phyloP scores from a whole-genome alignment of 257 asterid species.

The Gynochthodes officinalis region DNA sequence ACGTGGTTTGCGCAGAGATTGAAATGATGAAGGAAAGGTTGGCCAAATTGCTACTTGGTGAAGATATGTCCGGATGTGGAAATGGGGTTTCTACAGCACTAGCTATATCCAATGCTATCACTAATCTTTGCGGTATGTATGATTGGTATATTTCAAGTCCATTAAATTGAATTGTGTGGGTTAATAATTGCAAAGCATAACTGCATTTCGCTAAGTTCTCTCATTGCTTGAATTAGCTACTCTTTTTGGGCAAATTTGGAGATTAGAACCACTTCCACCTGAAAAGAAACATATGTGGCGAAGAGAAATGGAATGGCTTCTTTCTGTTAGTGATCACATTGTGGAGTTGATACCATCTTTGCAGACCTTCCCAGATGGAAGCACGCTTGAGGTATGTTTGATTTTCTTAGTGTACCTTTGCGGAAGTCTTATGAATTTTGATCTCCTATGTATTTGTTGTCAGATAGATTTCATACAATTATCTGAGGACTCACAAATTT shows the following conservation, averaged over 20 bases:
- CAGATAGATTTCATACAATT: no score
- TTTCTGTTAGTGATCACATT: conserved; percentile 73
- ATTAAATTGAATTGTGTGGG: not conserved
- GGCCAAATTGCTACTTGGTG: conserved; percentile 78
- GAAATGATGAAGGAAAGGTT: conserved; percentile 89
- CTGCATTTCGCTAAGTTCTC: conserved; percentile 1
- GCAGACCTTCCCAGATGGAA: conserved; percentile 83
- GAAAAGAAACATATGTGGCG: conserved; percentile 75
- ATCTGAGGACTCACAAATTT: no score
- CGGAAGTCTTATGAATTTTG: not conserved
- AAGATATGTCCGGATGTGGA: conserved; percentile 91
- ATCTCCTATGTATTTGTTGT: not conserved
- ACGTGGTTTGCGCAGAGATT: conserved; percentile 36
- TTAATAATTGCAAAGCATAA: conserved; percentile 1
- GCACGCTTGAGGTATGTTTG: conserved; percentile 59
- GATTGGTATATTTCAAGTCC: not conserved
- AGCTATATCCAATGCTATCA: conserved; percentile 85
- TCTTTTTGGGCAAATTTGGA: conserved; percentile 86
- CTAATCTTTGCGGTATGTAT: conserved; percentile 71
- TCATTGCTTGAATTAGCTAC: conserved; percentile 43
- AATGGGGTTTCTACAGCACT: conserved; percentile 83
- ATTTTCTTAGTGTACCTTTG: not conserved
- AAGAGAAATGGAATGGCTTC: conserved; percentile 82
- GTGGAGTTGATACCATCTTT: conserved; percentile 71
- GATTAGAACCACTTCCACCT: conserved; percentile 63